A percentile compares a stretch with the other conserved stretches of the same genome.
Conservation (phyloP, 1,284 basidiomycete genomes). For the Cryptococcus sp. region DNA sequence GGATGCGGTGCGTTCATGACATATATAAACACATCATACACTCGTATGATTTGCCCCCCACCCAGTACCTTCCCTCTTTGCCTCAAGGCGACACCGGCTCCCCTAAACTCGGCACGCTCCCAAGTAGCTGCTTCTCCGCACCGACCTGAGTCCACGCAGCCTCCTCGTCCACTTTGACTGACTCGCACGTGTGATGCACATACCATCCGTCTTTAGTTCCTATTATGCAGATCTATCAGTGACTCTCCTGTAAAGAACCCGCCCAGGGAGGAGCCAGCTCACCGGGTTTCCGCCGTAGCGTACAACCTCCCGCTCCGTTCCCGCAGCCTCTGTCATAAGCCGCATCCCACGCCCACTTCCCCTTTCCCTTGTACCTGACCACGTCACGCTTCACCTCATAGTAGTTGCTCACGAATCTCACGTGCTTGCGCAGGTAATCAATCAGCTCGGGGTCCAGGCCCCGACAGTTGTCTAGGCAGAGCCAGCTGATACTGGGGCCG, state of each 20-base stretch:
- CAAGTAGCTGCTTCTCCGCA: too few species aligned
- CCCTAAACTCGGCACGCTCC: background rate
- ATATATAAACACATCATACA: background rate
- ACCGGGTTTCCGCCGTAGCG: slow-evolving; percentile 12
- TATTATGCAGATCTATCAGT: background rate
- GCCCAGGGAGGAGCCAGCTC: background rate
- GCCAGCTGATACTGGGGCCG: slow-evolving; percentile 27
- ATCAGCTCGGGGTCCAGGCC: slow-evolving; percentile 21
- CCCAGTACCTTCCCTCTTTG: too few species aligned
- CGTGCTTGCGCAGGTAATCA: slow-evolving; percentile 14
- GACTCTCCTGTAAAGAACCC: background rate
- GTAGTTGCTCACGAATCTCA: slow-evolving; percentile 25
- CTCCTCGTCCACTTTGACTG: background rate
- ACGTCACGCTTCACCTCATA: slow-evolving; percentile 6
- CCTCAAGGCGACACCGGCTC: too few species aligned
- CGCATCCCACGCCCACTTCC: slow-evolving; percentile 30
- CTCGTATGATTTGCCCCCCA: background rate
- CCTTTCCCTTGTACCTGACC: slow-evolving; percentile 32
- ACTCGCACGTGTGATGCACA: slow-evolving; percentile 15
- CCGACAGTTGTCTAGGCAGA: slow-evolving; percentile 38
- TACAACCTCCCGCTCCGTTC: slow-evolving; percentile 5
- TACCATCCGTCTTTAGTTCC: slow-evolving; percentile 14
- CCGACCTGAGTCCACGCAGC: slow-evolving; percentile 2
- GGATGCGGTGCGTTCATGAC: background rate
- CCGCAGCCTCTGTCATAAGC: slow-evolving; percentile 18